phyloP scores from a whole-genome alignment of 108 stramenopile species.

The Skeletonema costatum region DNA sequence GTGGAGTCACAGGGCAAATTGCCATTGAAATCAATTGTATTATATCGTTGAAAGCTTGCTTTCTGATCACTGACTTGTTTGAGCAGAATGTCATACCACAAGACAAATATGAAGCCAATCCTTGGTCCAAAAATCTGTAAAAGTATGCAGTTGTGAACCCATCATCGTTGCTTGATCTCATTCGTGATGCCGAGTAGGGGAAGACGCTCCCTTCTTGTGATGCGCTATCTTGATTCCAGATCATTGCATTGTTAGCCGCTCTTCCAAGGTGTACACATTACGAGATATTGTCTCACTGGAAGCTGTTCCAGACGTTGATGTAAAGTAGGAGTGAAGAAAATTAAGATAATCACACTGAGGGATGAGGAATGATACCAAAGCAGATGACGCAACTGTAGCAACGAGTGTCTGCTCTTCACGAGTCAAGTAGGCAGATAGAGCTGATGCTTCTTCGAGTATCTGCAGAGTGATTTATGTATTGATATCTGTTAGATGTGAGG shows the following conservation, averaged over 20 bases:
- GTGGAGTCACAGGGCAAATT: constrained; percentile 17
- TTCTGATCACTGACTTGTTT: neutral
- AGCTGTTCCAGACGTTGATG: neutral
- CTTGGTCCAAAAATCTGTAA: constrained; percentile 23
- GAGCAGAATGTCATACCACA: constrained; percentile 12
- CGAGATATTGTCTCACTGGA: neutral
- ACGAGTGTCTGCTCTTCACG: constrained; percentile 17
- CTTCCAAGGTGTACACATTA: constrained; percentile 8
- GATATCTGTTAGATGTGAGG: neutral
- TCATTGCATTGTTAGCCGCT: constrained; percentile 11
- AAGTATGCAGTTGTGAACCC: constrained; percentile 13
- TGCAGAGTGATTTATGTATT: neutral
- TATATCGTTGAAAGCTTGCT: constrained; percentile 21
- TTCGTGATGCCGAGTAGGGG: constrained; percentile 22
- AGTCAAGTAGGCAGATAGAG: constrained; percentile 28
- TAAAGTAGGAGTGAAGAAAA: constrained; percentile 31
- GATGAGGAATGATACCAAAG: constrained; percentile 18
- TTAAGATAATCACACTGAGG: constrained; percentile 25
- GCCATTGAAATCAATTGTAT: constrained; percentile 26
- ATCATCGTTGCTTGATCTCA: constrained; percentile 14
- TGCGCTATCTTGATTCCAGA: constrained; percentile 10
- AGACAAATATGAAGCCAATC: constrained; percentile 16
- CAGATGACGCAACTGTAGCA: constrained; percentile 19
- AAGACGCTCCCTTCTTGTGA: constrained; percentile 1
- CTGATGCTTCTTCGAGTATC: constrained; percentile 32